A percentile compares a stretch with the other conserved stretches of the same genome.
Conservation (phyloP, 352 stramenopile species). For the Peronospora tabacina region DNA sequence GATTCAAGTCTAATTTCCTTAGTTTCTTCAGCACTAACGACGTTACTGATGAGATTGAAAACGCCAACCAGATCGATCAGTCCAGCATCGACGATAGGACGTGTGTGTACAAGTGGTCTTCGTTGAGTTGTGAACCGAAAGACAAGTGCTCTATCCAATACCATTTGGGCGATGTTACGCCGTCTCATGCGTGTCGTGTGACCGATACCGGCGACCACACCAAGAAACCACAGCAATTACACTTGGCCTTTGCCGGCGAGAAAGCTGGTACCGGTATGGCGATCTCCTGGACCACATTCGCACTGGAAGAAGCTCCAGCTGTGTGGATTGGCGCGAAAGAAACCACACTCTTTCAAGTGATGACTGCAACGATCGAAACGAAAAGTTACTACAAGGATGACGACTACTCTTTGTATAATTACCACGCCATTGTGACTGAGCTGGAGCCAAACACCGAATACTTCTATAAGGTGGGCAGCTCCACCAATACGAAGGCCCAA, state of each 20-base stretch:
- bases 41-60: constrained; percentile 4
- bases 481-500: constrained; percentile 11
- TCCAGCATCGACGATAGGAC: constrained; percentile 28
- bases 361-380: constrained; percentile 18
- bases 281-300: constrained; percentile 39
- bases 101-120: constrained; percentile 32
- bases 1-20: constrained; percentile 9
- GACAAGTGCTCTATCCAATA: constrained; percentile 35
- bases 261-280: constrained; percentile 25
- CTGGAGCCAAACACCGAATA: constrained; percentile 23
- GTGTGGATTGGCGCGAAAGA: constrained; percentile 35
- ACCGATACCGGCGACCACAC: constrained; percentile 20
- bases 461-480: constrained; percentile 27
- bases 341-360: constrained; percentile 12
- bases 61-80: not conserved
- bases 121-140: constrained; percentile 21
- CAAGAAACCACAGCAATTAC: constrained; percentile 36
- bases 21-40: constrained; percentile 25
- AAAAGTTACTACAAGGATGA: constrained; percentile 38
- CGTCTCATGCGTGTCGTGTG: constrained; percentile 43
- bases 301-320: constrained; percentile 18
- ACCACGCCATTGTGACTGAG: constrained; percentile 20
- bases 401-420: constrained; percentile 34
- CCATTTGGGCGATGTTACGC: constrained; percentile 38
- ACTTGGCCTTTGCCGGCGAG: constrained; percentile 38